phyloP scores from a whole-genome alignment of 768 basidiomycete species.

The Phlebiopsis gigantea region DNA sequence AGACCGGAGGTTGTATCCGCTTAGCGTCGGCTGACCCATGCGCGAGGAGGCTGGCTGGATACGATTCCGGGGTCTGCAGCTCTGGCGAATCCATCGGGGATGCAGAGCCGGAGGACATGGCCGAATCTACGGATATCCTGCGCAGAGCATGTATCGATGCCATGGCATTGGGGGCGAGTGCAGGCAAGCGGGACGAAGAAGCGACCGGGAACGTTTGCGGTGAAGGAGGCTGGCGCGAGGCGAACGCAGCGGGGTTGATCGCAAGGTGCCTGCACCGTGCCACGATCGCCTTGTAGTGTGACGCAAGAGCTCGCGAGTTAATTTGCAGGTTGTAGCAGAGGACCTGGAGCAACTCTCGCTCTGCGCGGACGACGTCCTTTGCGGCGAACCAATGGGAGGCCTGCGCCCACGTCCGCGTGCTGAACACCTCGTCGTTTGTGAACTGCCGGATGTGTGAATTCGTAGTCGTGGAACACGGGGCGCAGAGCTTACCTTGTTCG shows the following conservation, averaged over 20 bases:
- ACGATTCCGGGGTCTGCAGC: conserved; percentile 6
- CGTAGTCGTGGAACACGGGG: too few species aligned
- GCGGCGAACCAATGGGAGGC: conserved; percentile 19
- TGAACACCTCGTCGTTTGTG: conserved; percentile 66
- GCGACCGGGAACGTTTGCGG: background rate
- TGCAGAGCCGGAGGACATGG: conserved; percentile 7
- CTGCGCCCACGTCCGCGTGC: conserved; percentile 46
- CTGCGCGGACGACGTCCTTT: conserved; percentile 23
- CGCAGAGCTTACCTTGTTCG: conserved; percentile 29
- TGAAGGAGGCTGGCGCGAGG: background rate
- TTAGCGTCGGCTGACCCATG: conserved; percentile 1
- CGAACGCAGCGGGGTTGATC: conserved; percentile 18
- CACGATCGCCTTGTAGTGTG: conserved; percentile 12
- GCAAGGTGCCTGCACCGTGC: conserved; percentile 21
- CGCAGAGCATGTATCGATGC: background rate
- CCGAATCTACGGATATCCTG: background rate
- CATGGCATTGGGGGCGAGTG: background rate
- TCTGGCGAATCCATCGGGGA: conserved; percentile 10
- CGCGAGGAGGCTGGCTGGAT: background rate
- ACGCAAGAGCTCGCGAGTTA: conserved; percentile 18
- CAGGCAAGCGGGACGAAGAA: background rate
- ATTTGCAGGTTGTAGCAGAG: conserved; percentile 24
- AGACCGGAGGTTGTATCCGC: conserved; percentile 1
- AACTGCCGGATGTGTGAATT: conserved; percentile 40
- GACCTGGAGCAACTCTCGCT: conserved; percentile 25